A percentile compares a stretch with the other conserved stretches of the same genome.
Conservation (phyloP, 2,329 filamentous ascomycete species). For the Clonostachys sp. region DNA sequence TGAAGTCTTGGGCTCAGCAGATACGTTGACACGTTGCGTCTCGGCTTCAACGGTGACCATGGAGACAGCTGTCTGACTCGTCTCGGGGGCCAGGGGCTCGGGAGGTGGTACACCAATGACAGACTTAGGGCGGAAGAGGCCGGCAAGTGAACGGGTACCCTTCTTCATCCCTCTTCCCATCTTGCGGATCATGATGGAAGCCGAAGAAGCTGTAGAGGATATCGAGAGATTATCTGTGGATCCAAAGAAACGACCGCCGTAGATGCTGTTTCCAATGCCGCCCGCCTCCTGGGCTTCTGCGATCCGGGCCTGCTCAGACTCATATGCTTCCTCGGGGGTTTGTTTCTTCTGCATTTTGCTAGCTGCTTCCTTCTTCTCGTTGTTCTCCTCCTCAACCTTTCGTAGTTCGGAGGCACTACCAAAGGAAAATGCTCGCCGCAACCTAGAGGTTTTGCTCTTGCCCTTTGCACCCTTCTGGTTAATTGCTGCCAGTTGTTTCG, state of each 20-base stretch:
- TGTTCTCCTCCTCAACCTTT: constrained; percentile 41
- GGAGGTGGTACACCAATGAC: constrained; percentile 72
- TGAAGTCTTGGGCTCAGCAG: constrained; percentile 62
- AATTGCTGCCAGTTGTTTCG: constrained; percentile 81
- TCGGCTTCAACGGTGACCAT: constrained; percentile 97
- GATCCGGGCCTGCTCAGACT: constrained; percentile 88
- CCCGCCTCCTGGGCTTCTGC: constrained; percentile 88
- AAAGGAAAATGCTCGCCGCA: constrained; percentile 93
- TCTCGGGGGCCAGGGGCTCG: constrained; percentile 61
- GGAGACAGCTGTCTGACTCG: constrained; percentile 79
- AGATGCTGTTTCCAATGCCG: constrained; percentile 90
- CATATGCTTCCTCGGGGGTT: constrained; percentile 60
- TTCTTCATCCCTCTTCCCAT: constrained; percentile 99
- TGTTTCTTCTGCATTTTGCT: constrained; percentile 61
- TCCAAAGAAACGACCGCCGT: constrained; percentile 80
- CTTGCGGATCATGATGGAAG: constrained; percentile 92
- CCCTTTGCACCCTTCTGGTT: constrained; percentile 74
- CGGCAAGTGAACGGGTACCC: constrained; percentile 82
- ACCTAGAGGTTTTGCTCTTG: constrained; percentile 79
- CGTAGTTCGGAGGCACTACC: constrained; percentile 89
- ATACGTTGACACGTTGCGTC: constrained; percentile 76
- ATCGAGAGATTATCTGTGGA: constrained; percentile 95
- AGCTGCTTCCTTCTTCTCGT: constrained; percentile 28
- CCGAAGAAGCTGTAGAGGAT: constrained; percentile 83
- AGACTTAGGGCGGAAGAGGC: constrained; percentile 92